These are phyloP conservation scores for Epithele typhae DNA, from an alignment of 768 basidiomycete species.

Conservation along the genomic window DNA sequence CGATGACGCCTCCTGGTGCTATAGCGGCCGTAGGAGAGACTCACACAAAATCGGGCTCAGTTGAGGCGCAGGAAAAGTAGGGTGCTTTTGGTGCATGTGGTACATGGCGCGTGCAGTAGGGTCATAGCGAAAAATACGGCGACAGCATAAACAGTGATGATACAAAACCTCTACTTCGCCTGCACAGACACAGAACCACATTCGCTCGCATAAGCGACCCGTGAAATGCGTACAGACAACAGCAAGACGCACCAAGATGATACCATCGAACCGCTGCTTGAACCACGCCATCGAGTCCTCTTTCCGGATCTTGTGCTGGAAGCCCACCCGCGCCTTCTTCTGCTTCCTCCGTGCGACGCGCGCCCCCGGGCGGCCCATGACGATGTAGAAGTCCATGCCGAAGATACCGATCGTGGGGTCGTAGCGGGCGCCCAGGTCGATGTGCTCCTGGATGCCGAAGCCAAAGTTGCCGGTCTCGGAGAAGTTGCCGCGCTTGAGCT, in stretches of 20 bases:
- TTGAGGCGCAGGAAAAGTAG: too few species aligned
- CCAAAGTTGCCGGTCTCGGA: conserved; percentile 99
- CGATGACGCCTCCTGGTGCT: too few species aligned
- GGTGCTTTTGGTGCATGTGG: conserved; percentile 22
- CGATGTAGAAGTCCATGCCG: conserved; percentile 98
- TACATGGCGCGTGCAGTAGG: conserved; percentile 26
- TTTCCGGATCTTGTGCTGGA: conserved; percentile 87
- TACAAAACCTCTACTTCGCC: conserved; percentile 22
- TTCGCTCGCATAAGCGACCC: background rate
- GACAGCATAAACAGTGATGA: conserved; percentile 17
- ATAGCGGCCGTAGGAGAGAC: too few species aligned
- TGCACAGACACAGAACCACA: background rate
- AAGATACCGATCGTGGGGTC: conserved; percentile 99
- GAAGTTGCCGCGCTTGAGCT: conserved; percentile 95
- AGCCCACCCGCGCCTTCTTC: conserved; percentile 83
- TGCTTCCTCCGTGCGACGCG: conserved; percentile 90
- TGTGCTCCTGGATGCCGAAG: conserved; percentile 99
- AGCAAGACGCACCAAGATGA: conserved; percentile 69
- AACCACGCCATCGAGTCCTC: conserved; percentile 98
- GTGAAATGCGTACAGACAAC: too few species aligned
- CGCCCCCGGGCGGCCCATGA: conserved; percentile 94
- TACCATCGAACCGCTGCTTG: conserved; percentile 99
- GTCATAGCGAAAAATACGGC: conserved; percentile 24
- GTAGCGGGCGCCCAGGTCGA: conserved; percentile 97
- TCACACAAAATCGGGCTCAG: too few species aligned